Evolutionary conservation across 192 early-diverging fungal species (phyloP), one percentile per base, ranked within the genome.

Genomic region (Dissophora globulifera): DNA sequence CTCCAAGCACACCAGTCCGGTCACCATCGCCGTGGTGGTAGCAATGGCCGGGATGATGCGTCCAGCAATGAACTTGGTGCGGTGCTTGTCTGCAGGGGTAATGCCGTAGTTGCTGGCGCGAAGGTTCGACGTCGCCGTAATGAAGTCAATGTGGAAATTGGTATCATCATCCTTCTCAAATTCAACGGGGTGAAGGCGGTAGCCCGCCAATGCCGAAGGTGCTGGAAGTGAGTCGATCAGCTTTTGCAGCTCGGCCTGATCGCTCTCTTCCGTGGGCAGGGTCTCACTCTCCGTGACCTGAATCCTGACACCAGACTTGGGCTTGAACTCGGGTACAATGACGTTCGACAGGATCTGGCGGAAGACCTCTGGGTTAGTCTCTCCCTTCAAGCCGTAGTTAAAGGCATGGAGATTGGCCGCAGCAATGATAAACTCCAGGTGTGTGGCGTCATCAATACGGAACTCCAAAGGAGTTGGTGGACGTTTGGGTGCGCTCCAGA

Each of bases 81-180:
- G 88, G 79, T 91, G 89, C 49, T 90, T 88, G 67, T 95, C 91
- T 1, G 92, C 91, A 31, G 70, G 78, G 8, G 79, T 58, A 59
- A 95, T 95, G 33, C 79, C 88, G 72, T 95, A 94, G 83, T 95
- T 95, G 55, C 82, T 58, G 17, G 93, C 93, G 51, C 92, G 95
- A 80, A 98, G 78, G 84, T 99, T 99, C 35, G 98, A 98, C 17
- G 95, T 89, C 1, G 98, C 96, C 2, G 98, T 94, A 71, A 99
- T 93, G 82, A 98, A 99, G 79, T 99, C 98, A 65, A 99, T 98
- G 78, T 99, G 98, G 89, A 95, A 97, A 86, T 99, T 99, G 78
- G 89, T 91, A 67, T 99, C 98, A 76, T 99, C 98, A 78, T 99
- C 98, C 87, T 99, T 99, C 79, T 99, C 98, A 80, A 99, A 99